Evolutionary conservation across 129 eudicot species (phyloP).

Genomic region (Flaveria brownii): DNA sequence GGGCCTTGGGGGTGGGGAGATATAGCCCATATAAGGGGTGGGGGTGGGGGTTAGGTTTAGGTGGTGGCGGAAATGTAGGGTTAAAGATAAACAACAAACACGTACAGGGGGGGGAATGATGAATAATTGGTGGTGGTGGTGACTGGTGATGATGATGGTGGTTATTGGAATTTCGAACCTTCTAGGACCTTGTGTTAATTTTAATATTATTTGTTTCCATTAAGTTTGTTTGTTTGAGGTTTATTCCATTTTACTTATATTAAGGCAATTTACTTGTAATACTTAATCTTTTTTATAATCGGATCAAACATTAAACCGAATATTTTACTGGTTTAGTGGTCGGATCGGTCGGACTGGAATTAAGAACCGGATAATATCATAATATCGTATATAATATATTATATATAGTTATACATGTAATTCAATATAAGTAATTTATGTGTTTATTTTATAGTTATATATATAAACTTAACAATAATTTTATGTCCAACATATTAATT

Average conservation of each 20-base stretch:
- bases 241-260: background rate
- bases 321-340: too few species aligned
- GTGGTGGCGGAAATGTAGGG: conserved; percentile 35
- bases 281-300: too few species aligned
- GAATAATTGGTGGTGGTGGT: conserved; percentile 31
- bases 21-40: background rate
- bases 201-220: background rate
- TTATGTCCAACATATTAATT: too few species aligned
- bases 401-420: too few species aligned
- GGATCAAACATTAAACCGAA: too few species aligned
- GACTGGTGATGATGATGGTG: background rate
- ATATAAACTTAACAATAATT: too few species aligned
- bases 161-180: conserved; percentile 8
- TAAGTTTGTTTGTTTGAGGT: background rate
- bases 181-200: conserved; percentile 13
- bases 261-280: too few species aligned
- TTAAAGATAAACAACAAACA: conserved; percentile 28
- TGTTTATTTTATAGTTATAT: too few species aligned
- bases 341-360: too few species aligned
- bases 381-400: too few species aligned
- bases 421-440: too few species aligned
- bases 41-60: conserved; percentile 21
- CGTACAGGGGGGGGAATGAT: background rate
- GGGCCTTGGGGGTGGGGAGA: conserved; percentile 15
- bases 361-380: too few species aligned